These are phyloP conservation scores for Kuraishia piskuri DNA, from an alignment of 805 yeast genomes.

Conservation along the genomic window DNA sequence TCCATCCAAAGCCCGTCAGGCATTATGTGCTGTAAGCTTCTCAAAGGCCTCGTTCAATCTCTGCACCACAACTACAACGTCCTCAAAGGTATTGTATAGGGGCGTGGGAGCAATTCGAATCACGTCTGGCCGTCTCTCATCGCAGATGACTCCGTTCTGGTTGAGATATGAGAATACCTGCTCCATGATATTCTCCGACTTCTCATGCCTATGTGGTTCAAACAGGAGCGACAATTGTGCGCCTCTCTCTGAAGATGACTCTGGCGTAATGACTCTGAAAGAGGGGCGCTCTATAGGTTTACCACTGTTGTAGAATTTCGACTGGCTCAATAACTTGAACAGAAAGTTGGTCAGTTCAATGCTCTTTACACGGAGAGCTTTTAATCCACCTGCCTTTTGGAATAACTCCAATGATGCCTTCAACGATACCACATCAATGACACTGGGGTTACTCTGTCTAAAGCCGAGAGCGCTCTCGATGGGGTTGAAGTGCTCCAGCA, in stretches of 20 bases:
- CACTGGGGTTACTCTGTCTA: constrained; percentile 87
- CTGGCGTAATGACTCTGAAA: constrained; percentile 72
- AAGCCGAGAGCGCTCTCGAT: constrained; percentile 81
- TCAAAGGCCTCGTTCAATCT: constrained; percentile 33
- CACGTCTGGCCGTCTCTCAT: constrained; percentile 88
- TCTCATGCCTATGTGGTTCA: constrained; percentile 32
- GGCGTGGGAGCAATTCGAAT: constrained; percentile 85
- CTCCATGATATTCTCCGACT: constrained; percentile 50
- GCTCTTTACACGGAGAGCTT: constrained; percentile 46
- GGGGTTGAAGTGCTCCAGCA: constrained; percentile 74
- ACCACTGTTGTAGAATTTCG: constrained; percentile 31
- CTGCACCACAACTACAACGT: constrained; percentile 40
- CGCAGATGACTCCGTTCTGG: constrained; percentile 62
- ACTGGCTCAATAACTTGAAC: constrained; percentile 33
- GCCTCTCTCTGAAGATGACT: constrained; percentile 52
- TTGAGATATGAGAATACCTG: constrained; percentile 40
- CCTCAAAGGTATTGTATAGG: constrained; percentile 68
- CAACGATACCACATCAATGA: constrained; percentile 72
- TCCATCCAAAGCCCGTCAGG: neutral
- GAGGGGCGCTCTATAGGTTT: constrained; percentile 14
- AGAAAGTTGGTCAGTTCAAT: constrained; percentile 49
- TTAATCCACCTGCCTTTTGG: constrained; percentile 55
- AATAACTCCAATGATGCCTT: constrained; percentile 58
- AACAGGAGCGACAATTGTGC: constrained; percentile 77
- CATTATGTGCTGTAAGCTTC: constrained; percentile 4